phyloP scores from a whole-genome alignment of 306 rosid genomes.

The Acacia acuminata region DNA sequence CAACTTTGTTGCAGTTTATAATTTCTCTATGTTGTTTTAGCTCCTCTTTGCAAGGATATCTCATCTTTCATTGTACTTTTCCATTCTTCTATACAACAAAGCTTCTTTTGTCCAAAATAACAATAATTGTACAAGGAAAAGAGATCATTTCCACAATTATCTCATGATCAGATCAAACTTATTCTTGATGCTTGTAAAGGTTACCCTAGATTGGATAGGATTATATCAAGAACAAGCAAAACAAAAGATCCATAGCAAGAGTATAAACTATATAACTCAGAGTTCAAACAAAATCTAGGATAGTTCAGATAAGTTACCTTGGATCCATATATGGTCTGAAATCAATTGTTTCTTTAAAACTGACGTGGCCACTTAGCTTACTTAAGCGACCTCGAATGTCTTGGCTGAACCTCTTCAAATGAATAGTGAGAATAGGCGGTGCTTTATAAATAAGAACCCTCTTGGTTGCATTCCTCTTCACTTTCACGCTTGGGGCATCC shows the following conservation, averaged over 20 bases:
- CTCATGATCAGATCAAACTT: background rate
- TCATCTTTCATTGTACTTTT: background rate
- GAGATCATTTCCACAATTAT: background rate
- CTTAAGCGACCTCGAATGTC: conserved; percentile 93
- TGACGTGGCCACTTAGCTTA: conserved; percentile 88
- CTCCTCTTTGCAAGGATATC: background rate
- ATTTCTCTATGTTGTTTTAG: background rate
- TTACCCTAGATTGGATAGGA: background rate
- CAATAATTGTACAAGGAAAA: background rate
- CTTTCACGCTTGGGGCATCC: conserved; percentile 47
- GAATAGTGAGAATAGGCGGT: conserved; percentile 82
- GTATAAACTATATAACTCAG: background rate
- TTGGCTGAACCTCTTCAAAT: conserved; percentile 92
- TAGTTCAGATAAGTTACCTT: conserved; percentile 54
- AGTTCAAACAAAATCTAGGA: conserved; percentile 22
- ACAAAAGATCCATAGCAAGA: background rate
- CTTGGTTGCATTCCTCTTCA: conserved; percentile 90
- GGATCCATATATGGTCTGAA: conserved; percentile 85
- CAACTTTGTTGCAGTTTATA: background rate
- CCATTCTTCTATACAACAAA: background rate
- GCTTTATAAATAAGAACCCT: conserved; percentile 76
- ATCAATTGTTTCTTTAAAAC: conserved; percentile 71
- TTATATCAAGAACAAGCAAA: background rate
- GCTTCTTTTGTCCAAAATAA: background rate
- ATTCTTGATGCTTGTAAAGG: background rate